Base-by-base conservation (phyloP, 2,329 filamentous ascomycete genomes). In the Colletotrichum shisoi region DNA sequence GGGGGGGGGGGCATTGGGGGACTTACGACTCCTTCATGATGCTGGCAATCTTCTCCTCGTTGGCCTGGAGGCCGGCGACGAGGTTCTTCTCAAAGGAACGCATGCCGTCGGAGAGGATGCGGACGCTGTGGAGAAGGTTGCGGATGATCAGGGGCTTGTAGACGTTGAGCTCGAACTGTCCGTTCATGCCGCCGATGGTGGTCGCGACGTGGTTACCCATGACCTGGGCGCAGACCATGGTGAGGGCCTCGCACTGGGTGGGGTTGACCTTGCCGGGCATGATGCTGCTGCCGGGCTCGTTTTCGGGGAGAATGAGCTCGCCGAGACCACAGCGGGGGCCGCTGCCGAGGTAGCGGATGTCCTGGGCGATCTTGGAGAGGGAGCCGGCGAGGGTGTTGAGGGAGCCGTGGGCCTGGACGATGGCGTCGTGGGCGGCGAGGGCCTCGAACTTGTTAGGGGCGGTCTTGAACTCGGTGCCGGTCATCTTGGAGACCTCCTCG, bases 241-340 rank as follows among this genome's bases (percentile, higher is more conserved):
- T 98, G 79, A 99, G 83, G 69, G 93, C 92, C 85, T 99, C 95
- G 82, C 93, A 97, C 83, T 99, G 95, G 39, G 95, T 99, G 39
- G 95, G 95, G 85, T 99, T 99, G 78, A 99, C 95, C 85, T 99
- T 99, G 76, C 95, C 95, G 51, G 95, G 95, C 95, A 99, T 99
- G 84, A 99, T 98, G 73, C 92, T 96, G 76, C 91, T 95, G 71
- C 94, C 94, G 40, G 95, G 95, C 84, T 99, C 95, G 83, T 99
- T 99, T 84, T 99, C 95, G 31, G 95, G 95, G 58, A 99, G 88
- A 76, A 87, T 87, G 70, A 99, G 87, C 84, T 99, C 95, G 72
- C 94, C 94, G 24, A 98, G 90, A 75, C 95, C 95, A 80, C 95
- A 98, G 68, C 95, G 93, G 63, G 95, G 95, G 17, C 95, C 95